phyloP scores from a whole-genome alignment of 345 rosid genomes.

The Leavenworthia alabamica region DNA sequence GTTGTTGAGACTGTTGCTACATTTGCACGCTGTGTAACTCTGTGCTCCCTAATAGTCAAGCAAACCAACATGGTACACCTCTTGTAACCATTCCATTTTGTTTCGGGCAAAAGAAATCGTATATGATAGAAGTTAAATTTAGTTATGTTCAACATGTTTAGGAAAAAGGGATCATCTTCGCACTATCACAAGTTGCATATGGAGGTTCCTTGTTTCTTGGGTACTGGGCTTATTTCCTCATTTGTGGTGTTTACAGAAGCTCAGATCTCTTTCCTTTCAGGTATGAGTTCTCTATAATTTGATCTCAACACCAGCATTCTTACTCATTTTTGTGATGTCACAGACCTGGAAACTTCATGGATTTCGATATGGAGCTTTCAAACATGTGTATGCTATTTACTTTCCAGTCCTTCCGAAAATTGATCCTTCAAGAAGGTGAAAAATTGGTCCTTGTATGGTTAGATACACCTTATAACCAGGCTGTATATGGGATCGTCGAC shows the following conservation, averaged over 20 bases:
- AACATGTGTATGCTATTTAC: conserved; percentile 83
- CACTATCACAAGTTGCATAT: conserved; percentile 76
- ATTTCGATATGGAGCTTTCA: conserved; percentile 64
- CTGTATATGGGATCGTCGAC: conserved; percentile 90
- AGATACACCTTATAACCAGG: conserved; percentile 95
- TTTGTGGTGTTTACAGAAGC: conserved; percentile 38
- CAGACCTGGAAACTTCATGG: conserved; percentile 52
- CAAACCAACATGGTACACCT: too few species aligned
- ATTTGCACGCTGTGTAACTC: too few species aligned
- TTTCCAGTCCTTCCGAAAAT: conserved; percentile 70
- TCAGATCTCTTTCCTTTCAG: conserved; percentile 77
- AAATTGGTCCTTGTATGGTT: conserved; percentile 90
- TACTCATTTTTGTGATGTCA: conserved; percentile 19
- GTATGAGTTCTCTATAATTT: conserved; percentile 33
- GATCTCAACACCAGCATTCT: neutral
- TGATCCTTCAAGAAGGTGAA: conserved; percentile 97
- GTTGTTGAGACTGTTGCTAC: too few species aligned
- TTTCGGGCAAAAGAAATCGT: too few species aligned
- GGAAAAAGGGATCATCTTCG: conserved; percentile 67
- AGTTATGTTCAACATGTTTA: too few species aligned
- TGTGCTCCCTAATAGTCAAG: too few species aligned
- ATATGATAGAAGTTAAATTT: too few species aligned
- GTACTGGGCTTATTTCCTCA: conserved; percentile 88
- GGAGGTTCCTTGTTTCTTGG: conserved; percentile 68
- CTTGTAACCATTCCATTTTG: too few species aligned